Percentiles rank a stretch among this genome's conserved stretches.
These are phyloP conservation scores for Spongiforma sp. DNA, from an alignment of 1,284 basidiomycete genomes.

Conservation along the genomic window DNA sequence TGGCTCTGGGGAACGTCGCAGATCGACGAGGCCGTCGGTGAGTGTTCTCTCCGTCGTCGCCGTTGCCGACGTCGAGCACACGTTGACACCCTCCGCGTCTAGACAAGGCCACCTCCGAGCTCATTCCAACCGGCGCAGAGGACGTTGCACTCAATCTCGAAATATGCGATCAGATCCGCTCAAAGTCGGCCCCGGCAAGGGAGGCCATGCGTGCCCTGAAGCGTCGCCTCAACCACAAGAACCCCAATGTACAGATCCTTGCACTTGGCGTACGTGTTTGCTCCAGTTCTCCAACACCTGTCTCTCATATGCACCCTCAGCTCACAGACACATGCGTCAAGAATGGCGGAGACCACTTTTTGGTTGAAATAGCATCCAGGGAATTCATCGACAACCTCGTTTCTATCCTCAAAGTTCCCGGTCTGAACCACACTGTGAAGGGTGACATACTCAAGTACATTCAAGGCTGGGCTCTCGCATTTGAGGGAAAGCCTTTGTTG, in stretches of 20 bases:
- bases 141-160: constrained; percentile 96
- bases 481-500: constrained; percentile 82
- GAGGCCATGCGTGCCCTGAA: constrained; percentile 92
- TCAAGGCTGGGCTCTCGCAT: constrained; percentile 94
- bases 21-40: constrained; percentile 79
- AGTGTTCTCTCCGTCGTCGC: constrained; percentile 30
- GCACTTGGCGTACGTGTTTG: constrained; percentile 73
- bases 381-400: constrained; percentile 95
- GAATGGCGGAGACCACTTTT: constrained; percentile 96
- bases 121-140: constrained; percentile 80
- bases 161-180: constrained; percentile 96
- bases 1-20: constrained; percentile 81
- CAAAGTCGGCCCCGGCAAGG: constrained; percentile 86
- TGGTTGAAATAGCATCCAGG: constrained; percentile 82
- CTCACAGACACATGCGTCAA: constrained; percentile 95
- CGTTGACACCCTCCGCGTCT: background rate
- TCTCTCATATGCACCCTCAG: constrained; percentile 44
- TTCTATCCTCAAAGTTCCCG: constrained; percentile 77
- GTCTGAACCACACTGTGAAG: constrained; percentile 84
- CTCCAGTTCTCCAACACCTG: constrained; percentile 3
- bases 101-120: constrained; percentile 94
- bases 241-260: constrained; percentile 94
- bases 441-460: constrained; percentile 79
- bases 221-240: constrained; percentile 89
- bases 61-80: background rate